Percentiles rank a stretch among this genome's conserved stretches.
Conservation (phyloP, 2,329 filamentous ascomycete species). For the Fulvia fulva region DNA sequence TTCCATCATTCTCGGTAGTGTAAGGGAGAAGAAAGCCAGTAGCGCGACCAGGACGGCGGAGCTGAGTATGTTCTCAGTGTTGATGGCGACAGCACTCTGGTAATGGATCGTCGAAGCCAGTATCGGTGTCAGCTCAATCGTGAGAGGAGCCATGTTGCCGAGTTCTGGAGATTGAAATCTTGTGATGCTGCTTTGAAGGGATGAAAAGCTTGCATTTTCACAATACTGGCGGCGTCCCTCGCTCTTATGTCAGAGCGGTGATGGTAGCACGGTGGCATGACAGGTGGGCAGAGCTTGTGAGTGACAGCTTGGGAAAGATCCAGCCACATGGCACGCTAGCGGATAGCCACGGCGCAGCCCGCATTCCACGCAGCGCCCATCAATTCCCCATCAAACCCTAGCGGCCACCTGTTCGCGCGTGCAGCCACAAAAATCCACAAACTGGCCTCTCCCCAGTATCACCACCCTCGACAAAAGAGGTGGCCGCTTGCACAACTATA, state of each 20-base stretch:
- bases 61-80: constrained; percentile 15
- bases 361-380: not conserved
- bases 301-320: not conserved
- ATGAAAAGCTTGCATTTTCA: not conserved
- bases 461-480: no score
- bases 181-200: not conserved
- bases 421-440: not conserved
- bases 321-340: not conserved
- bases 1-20: constrained; percentile 13
- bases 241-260: not conserved
- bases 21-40: constrained; percentile 20
- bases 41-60: constrained; percentile 12
- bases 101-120: not conserved
- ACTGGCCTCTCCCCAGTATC: not conserved
- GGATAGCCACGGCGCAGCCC: not conserved
- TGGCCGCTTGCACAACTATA: no score
- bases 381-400: not conserved
- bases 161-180: not conserved
- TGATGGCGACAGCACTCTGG: not conserved
- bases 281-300: not conserved
- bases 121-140: not conserved
- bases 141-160: not conserved
- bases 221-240: not conserved
- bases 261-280: not conserved
- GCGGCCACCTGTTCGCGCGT: not conserved